Evolutionary conservation across 108 stramenopile species (phyloP), one percentile per base, ranked within the genome.

Genomic region (Hondaea fermentalgiana): DNA sequence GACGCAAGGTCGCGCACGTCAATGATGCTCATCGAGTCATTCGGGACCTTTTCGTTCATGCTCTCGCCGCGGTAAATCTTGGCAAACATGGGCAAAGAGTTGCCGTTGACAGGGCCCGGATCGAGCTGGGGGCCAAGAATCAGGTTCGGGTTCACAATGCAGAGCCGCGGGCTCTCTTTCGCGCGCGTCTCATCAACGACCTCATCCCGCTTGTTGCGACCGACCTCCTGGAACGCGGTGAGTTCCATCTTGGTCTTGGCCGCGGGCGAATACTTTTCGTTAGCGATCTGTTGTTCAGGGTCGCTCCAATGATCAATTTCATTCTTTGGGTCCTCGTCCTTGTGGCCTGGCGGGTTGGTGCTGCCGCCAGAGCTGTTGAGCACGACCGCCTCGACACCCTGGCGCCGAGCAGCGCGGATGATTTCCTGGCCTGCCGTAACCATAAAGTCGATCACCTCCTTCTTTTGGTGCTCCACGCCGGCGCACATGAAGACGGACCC

Each of bases 131-230:
- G 88, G 6, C 88, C 88, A 21, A 89, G 71, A 19, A 89, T 89
- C 12, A 89, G 72, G 88, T 89, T 89, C 45, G 88, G 88, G 53
- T 60, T 60, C 88, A 89, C 57, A 28, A 89, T 89, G 71, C 44
- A 47, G 25, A 89, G 71, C 8, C 88, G 69, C n/a, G 88, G 88
- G 44, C 64, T 71, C 23, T 35, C 19, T 44, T 19, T 21, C 19
- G 88, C 88, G 35, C 64, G 72, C 23, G n/a, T 71, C 23, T 42
- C 45, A 23, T 89, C 69, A 1, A 72, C 47, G 23, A 89, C 44
- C 44, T 89, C 71, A 57, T 89, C 72, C 25, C 35, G 25, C 44
- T 89, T 45, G 72, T 89, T 72, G 21, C 88, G 64, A 10, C 88
- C 88, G 72, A 89, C 88, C 64, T 64, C 88, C 12, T 71, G 43